Conservation (phyloP, 2,329 filamentous ascomycete species). For the Dothiorella sarmentorum region DNA sequence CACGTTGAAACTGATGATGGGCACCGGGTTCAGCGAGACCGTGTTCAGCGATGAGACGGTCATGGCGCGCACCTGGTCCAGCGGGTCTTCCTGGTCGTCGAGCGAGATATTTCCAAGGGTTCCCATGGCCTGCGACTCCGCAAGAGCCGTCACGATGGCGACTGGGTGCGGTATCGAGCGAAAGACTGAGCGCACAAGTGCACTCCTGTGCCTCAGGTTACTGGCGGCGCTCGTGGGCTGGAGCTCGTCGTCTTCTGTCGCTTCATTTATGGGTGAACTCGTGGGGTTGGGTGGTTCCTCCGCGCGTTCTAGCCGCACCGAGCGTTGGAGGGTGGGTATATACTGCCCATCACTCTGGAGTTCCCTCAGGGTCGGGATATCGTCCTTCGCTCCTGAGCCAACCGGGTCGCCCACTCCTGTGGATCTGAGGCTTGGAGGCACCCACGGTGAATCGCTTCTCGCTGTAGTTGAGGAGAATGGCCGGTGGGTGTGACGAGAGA, state of each 20-base stretch:
- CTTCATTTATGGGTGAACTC: neutral
- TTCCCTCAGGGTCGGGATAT: no score
- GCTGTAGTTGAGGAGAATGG: neutral
- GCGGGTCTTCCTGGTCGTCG: neutral
- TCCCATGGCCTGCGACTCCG: conserved; percentile 2
- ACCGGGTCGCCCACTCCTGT: no score
- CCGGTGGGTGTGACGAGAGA: neutral
- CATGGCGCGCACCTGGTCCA: conserved; percentile 42
- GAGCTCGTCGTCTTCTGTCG: neutral
- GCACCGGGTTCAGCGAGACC: conserved; percentile 52
- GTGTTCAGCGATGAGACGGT: conserved; percentile 62
- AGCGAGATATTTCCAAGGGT: neutral
- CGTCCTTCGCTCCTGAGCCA: no score
- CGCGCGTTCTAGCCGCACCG: no score
- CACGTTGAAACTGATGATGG: conserved; percentile 62
- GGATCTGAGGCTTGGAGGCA: no score
- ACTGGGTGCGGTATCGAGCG: conserved; percentile 46
- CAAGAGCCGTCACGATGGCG: conserved; percentile 48
- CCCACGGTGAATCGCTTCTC: neutral
- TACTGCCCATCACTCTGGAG: no score
- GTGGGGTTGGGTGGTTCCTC: no score
- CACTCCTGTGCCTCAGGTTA: no score
- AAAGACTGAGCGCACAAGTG: neutral
- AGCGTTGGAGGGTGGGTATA: no score
- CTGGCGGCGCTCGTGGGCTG: no score